Conservation (phyloP, 352 stramenopile genomes). For the Hyaloperonospora brassicae region DNA sequence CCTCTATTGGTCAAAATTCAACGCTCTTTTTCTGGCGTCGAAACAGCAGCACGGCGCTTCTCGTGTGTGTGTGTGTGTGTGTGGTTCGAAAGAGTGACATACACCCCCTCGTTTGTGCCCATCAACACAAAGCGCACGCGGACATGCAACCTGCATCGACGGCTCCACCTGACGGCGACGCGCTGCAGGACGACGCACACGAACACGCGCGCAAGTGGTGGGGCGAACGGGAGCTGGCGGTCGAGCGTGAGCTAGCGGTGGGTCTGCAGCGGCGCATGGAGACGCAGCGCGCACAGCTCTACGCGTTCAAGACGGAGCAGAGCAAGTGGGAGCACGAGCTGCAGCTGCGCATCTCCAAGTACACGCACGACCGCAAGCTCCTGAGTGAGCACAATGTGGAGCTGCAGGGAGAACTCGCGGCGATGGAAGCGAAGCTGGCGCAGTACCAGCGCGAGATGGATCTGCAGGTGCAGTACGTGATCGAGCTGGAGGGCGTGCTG, state of each 20-base stretch:
- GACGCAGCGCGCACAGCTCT: constrained; percentile 56
- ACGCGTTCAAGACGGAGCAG: constrained; percentile 74
- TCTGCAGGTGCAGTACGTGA: constrained; percentile 42
- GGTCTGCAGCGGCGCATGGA: constrained; percentile 63
- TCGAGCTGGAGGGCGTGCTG: constrained; percentile 56
- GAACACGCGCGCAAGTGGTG: constrained; percentile 47
- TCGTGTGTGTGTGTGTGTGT: neutral
- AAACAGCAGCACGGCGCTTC: neutral
- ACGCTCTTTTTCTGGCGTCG: no score
- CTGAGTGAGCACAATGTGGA: constrained; percentile 78
- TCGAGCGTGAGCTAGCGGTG: constrained; percentile 32
- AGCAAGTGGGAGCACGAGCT: constrained; percentile 79
- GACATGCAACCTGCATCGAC: constrained; percentile 5
- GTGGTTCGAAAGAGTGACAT: neutral
- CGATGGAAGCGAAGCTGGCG: constrained; percentile 40
- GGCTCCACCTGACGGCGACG: constrained; percentile 2
- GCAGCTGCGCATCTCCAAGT: constrained; percentile 67
- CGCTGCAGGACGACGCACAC: constrained; percentile 4
- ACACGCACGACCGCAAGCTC: constrained; percentile 68
- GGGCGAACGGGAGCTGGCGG: constrained; percentile 36
- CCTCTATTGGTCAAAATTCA: no score
- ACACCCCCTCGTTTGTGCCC: no score
- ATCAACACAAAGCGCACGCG: no score
- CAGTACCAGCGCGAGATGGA: constrained; percentile 51
- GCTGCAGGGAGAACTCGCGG: constrained; percentile 45